Evolutionary conservation across 805 yeast genomes (phyloP).

Genomic region (Kluyveromyces nonfermentans): DNA sequence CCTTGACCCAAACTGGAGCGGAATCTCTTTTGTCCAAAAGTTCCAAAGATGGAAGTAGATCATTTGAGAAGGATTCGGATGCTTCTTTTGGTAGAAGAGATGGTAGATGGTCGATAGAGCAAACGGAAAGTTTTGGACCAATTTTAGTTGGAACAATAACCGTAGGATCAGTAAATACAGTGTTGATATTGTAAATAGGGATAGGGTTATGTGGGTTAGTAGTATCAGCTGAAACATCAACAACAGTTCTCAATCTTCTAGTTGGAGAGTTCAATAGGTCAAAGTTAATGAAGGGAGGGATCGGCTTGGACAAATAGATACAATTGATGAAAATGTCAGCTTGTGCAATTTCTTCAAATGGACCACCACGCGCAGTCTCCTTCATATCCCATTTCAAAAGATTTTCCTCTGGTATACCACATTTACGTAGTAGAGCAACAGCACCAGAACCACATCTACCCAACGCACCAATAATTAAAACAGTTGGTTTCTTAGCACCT

Average conservation of each 20-base stretch:
- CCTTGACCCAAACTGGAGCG: conserved; percentile 88
- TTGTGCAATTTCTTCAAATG: conserved; percentile 81
- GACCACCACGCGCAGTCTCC: conserved; percentile 96
- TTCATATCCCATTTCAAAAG: conserved; percentile 92
- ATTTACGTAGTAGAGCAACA: conserved; percentile 66
- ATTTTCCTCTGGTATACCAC: conserved; percentile 80
- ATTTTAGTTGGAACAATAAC: conserved; percentile 67
- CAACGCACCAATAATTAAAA: conserved; percentile 88
- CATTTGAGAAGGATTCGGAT: conserved; percentile 81
- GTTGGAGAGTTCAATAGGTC: conserved; percentile 53
- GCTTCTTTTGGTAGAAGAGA: conserved; percentile 94
- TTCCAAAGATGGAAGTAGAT: conserved; percentile 81
- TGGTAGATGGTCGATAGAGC: conserved; percentile 95
- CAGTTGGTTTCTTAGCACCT: conserved; percentile 63
- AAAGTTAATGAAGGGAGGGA: conserved; percentile 78
- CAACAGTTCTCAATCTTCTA: conserved; percentile 84
- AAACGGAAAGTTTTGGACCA: conserved; percentile 84
- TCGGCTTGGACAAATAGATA: conserved; percentile 87
- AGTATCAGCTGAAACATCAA: conserved; percentile 97
- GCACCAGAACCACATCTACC: conserved; percentile 99
- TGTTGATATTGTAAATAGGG: conserved; percentile 85
- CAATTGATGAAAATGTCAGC: conserved; percentile 92
- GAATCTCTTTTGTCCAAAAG: conserved; percentile 72
- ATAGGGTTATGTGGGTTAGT: conserved; percentile 97
- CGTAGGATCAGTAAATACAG: conserved; percentile 86